Conservation (phyloP, 805 yeast genomes). For the Candida sakaeoensis region DNA sequence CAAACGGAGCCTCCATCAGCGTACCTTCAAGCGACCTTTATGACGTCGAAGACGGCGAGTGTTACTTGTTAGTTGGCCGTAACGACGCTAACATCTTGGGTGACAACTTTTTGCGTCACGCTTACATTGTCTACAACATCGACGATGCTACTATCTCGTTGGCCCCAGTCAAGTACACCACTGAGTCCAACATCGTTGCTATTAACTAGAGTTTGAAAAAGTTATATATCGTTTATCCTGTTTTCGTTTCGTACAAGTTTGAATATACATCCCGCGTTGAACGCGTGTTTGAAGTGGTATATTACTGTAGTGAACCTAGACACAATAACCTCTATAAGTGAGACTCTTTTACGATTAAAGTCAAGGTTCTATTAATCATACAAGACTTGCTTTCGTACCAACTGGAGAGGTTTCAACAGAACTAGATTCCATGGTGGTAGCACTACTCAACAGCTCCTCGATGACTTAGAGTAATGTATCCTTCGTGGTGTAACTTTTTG, state of each 20-base stretch:
- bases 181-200: slow-evolving; percentile 14
- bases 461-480: no score
- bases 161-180: slow-evolving; percentile 32
- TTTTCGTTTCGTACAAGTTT: background rate
- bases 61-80: slow-evolving; percentile 24
- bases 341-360: no score
- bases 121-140: slow-evolving; percentile 62
- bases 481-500: no score
- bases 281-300: background rate
- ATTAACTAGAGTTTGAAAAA: background rate
- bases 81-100: slow-evolving; percentile 39
- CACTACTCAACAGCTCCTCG: no score
- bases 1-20: slow-evolving; percentile 26
- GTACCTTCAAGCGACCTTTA: slow-evolving; percentile 41
- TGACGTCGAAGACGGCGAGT: slow-evolving; percentile 11
- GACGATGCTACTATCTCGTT: slow-evolving; percentile 54
- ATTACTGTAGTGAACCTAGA: no score
- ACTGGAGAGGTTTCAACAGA: no score
- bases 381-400: no score
- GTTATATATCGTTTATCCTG: background rate
- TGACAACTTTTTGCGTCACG: slow-evolving; percentile 59
- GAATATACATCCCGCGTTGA: background rate
- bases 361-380: no score
- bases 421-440: no score
- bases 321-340: no score